Percentiles rank a stretch among this genome's conserved stretches.
These are phyloP conservation scores for Pistacia integerrima DNA, from an alignment of 345 rosid genomes.

Conservation along the genomic window DNA sequence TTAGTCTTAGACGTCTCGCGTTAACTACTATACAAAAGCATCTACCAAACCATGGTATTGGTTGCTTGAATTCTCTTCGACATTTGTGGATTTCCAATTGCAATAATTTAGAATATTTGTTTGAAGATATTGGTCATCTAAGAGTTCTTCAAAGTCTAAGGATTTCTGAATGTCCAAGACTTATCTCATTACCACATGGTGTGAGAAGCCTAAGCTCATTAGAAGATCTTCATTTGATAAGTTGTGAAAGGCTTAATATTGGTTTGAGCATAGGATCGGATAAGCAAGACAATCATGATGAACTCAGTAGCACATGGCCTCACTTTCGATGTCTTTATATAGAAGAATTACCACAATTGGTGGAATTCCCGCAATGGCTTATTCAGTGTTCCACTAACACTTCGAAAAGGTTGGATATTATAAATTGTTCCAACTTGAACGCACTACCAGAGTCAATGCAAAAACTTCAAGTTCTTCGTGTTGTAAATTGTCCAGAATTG, in stretches of 20 bases:
- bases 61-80: conserved; percentile 24
- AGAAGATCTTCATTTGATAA: conserved; percentile 22
- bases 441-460: no score
- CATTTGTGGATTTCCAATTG: conserved; percentile 21
- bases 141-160: no score
- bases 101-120: conserved; percentile 22
- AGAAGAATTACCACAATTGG: conserved; percentile 17
- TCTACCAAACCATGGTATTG: conserved; percentile 23
- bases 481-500: neutral
- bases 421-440: no score
- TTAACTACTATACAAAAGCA: conserved; percentile 24
- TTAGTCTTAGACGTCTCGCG: conserved; percentile 24
- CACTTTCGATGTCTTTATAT: conserved; percentile 17
- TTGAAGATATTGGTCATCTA: conserved; percentile 1
- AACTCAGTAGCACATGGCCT: neutral
- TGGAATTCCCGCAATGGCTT: conserved; percentile 32
- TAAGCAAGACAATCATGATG: neutral
- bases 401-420: no score
- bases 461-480: no score
- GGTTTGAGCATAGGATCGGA: neutral
- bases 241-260: conserved; percentile 26
- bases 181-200: conserved; percentile 25
- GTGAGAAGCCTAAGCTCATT: conserved; percentile 14
- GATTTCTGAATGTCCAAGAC: conserved; percentile 7
- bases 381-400: conserved; percentile 8